Evolutionary conservation across 257 asterid genomes (phyloP).

Genomic region (Parsonsia alboflavescens): DNA sequence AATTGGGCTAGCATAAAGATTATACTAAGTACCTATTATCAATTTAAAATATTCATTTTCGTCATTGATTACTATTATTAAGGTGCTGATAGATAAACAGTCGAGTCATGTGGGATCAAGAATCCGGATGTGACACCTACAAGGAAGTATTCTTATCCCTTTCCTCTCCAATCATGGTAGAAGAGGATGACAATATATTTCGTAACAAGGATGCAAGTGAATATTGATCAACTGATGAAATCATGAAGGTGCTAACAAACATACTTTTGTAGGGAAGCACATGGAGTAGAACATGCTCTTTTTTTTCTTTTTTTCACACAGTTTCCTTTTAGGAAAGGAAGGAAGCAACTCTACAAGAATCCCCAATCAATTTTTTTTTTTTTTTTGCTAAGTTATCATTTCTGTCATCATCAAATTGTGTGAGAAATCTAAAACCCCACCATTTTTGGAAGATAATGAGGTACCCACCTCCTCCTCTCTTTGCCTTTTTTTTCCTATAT

Average conservation of each 20-base stretch:
- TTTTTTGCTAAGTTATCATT: not conserved
- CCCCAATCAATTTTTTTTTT: not conserved
- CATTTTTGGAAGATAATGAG: conserved; percentile 1
- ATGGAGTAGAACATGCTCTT: conserved; percentile 16
- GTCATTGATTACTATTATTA: no score
- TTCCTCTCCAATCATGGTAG: not conserved
- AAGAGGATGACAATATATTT: not conserved
- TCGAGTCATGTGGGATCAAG: no score
- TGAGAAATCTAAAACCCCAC: conserved; percentile 8
- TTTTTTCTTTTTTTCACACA: not conserved
- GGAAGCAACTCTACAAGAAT: not conserved
- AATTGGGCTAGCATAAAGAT: no score
- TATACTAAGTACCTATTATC: no score
- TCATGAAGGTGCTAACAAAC: conserved; percentile 9
- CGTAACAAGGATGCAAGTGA: conserved; percentile 2
- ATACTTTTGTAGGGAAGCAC: conserved; percentile 10
- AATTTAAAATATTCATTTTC: no score
- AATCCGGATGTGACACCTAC: no score
- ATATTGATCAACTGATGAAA: not conserved
- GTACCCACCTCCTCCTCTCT: not conserved
- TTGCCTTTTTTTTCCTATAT: not conserved
- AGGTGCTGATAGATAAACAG: no score
- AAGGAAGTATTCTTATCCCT: no score
- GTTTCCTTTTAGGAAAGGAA: not conserved
- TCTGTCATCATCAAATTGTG: conserved; percentile 2